Base-by-base conservation (phyloP, 345 rosid genomes). In the Pugionium dolabratum region DNA sequence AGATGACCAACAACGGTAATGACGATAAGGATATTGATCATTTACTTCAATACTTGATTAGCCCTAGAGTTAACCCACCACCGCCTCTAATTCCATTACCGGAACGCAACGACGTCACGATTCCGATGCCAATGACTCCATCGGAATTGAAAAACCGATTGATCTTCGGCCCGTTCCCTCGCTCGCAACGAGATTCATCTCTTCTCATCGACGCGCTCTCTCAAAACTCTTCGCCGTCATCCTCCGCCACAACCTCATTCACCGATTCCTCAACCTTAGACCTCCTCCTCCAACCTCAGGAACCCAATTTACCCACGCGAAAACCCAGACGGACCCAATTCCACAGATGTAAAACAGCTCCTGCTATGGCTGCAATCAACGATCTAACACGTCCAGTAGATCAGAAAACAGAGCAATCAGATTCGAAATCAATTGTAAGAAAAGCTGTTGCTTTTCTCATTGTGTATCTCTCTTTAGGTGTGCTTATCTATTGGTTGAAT, bases 291-390 rank as follows among this genome's bases (percentile, higher is more conserved):
- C 73, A 65, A 25, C 44, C 72, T 4, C 59, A 66, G 3, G 74
- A 66, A 10, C 61, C 84, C 7, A 81, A 78, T 78, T 59, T 83
- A 40, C 44, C 83, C 2, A 75, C 73, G 8, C 70, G 75, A 18
- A 80, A 76, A 56, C 71, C 58, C 7, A 27, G 54, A 64, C 39
- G 76, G 70, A 25, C 37, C 37, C 77, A 53, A 56, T 85, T 79
- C 41, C 97, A 90, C 81, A 75, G 97, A 64, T 84, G 86, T 50
- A 90, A 81, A 67, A 86, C 97, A 1, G 95, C 96, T 5, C 95
- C 99, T 1, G 87, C 97, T 32, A 84, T 94, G 84, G 86, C 84
- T 35, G 86, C 76, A 4, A 85, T 86, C 70, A 84, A 80, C 54
- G 86, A 86, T 51, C 5, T 70, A 41, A 29, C 60, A 11, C 69